A percentile compares a stretch with the other conserved stretches of the same genome.
Conservation (phyloP, 495 filamentous ascomycete genomes). For the Glonium stellatum region DNA sequence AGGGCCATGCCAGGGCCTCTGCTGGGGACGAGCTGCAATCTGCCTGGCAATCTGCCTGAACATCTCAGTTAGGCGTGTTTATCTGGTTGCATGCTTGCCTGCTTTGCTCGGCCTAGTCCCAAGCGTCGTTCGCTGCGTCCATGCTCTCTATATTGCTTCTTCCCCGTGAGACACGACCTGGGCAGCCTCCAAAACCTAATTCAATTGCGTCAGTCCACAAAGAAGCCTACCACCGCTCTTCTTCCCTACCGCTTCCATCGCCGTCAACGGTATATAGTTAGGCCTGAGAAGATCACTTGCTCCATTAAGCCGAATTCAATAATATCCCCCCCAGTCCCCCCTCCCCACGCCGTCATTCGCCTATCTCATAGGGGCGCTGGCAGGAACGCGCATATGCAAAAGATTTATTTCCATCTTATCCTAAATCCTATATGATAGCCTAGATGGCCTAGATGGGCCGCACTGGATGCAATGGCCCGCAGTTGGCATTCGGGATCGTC, state of each 20-base stretch:
- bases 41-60: too few species aligned
- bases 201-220: too few species aligned
- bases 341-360: neutral
- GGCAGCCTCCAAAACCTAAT: neutral
- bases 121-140: too few species aligned
- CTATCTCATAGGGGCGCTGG: neutral
- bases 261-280: too few species aligned
- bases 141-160: neutral
- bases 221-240: too few species aligned
- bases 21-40: too few species aligned
- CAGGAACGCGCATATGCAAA: neutral
- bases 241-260: too few species aligned
- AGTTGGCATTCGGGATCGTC: conserved; percentile 9
- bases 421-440: conserved; percentile 1
- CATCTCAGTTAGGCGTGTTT: too few species aligned
- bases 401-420: conserved; percentile 4
- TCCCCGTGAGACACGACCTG: conserved; percentile 6
- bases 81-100: too few species aligned
- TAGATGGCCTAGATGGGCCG: neutral
- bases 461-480: neutral
- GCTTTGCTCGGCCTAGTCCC: too few species aligned
- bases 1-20: too few species aligned
- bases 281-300: neutral
- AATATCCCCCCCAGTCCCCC: too few species aligned
- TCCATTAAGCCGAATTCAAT: neutral